These are phyloP conservation scores for Fusarium pseudocircinatum DNA, from an alignment of 2,329 filamentous ascomycete genomes.

Conservation along the genomic window DNA sequence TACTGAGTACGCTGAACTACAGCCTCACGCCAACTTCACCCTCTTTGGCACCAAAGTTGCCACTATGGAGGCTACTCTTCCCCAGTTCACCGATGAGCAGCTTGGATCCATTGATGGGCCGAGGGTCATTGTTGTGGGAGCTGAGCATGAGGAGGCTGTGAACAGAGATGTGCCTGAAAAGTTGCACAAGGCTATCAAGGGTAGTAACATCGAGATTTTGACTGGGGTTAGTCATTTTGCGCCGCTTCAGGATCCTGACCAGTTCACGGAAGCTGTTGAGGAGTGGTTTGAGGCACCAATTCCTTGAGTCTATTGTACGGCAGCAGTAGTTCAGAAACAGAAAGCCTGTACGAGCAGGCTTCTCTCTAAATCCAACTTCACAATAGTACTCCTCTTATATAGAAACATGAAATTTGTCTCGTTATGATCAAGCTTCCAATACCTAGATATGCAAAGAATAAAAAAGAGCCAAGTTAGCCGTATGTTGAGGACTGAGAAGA, in stretches of 20 bases:
- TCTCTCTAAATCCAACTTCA: background rate
- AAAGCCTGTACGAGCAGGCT: background rate
- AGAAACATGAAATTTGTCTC: no score
- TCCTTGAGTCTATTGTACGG: background rate
- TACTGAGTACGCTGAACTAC: constrained; percentile 49
- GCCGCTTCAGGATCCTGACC: constrained; percentile 52
- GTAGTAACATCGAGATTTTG: constrained; percentile 50
- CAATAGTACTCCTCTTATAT: background rate
- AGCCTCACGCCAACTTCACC: constrained; percentile 50
- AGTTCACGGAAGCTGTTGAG: constrained; percentile 47
- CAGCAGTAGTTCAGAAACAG: background rate
- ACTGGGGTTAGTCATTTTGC: constrained; percentile 55
- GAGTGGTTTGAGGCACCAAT: constrained; percentile 32
- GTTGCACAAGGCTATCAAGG: constrained; percentile 49
- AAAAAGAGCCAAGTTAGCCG: no score
- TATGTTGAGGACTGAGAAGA: no score
- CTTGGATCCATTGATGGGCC: constrained; percentile 43
- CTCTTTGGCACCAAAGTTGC: constrained; percentile 50
- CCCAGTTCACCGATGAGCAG: constrained; percentile 45
- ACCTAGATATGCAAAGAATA: background rate
- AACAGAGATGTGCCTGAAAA: constrained; percentile 48
- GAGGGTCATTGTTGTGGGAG: constrained; percentile 45
- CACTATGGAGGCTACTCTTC: constrained; percentile 50
- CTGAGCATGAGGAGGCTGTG: constrained; percentile 52
- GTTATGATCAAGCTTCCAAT: no score